Base-by-base conservation (phyloP, 495 filamentous ascomycete species). In the Hypoxylon fragiforme region DNA sequence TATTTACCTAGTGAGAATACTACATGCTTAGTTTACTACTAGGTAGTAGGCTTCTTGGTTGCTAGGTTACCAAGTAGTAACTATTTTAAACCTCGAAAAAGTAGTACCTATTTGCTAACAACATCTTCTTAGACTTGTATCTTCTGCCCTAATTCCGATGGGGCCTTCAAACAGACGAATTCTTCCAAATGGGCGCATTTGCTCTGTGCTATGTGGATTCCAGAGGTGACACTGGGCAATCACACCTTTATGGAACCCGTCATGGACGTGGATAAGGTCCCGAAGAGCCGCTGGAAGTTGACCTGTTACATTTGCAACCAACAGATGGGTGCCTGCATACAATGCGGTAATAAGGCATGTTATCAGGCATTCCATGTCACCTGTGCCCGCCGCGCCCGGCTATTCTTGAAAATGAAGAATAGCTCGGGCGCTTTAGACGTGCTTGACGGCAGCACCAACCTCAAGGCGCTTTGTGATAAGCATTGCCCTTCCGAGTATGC, bases 301-400 rank as follows among this genome's bases (percentile, higher is more conserved):
- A 83, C 81, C 20, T 99, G 94, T 74, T 99, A 97, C 73, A 95
- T 99, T 39, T 99, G 94, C 73, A 87, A 88, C 49, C 94, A 97
- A 70, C 86, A 84, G 62, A 99, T 97, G 94, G 94, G 94, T 18
- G 92, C 94, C 28, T 97, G 92, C 57, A 95, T 99, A 48, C 94
- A 99, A 71, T 99, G 94, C 72, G 91, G 91, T 47, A 97, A 97
- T 73, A 97, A 96, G 68, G 88, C 85, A 51, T 99, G 94, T 70
- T 99, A 92, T 64, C 84, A 90, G 63, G 94, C 94, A n/a, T 99
- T 97, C 71, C 94, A 99, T 70, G 94, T 97, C 21, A 97, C 92
- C 3, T 99, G 94, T 66, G 94, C 92, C 8, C 84, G 95, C 31
- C 79, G 90, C 54, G 89, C 91, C 30, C 85, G 87, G 54, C 83